Percentiles rank a stretch among this genome's conserved stretches.
phyloP scores from a whole-genome alignment of 2,329 filamentous ascomycete genomes.

The Cordyceps cateniannulata region DNA sequence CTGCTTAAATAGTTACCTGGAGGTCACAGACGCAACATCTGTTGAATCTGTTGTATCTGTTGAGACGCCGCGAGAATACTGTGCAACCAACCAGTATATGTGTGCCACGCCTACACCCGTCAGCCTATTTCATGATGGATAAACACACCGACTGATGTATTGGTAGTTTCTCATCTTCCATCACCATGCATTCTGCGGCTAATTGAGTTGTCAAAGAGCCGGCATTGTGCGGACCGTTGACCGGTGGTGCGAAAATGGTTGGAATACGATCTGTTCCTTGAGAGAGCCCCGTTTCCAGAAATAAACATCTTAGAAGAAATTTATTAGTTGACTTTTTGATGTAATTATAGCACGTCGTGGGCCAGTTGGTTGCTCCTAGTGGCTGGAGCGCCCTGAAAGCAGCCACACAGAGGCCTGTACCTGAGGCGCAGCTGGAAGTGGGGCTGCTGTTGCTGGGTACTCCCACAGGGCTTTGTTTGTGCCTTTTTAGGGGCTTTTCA shows the following conservation, averaged over 20 bases:
- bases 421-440: conserved; percentile 5
- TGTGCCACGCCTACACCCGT: too few relatives aligned
- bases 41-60: too few relatives aligned
- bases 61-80: too few relatives aligned
- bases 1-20: too few relatives aligned
- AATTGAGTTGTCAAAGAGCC: background rate
- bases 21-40: too few relatives aligned
- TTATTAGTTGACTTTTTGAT: background rate
- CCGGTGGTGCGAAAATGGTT: background rate
- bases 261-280: background rate
- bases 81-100: too few relatives aligned
- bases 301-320: background rate
- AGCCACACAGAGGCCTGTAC: background rate
- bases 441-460: background rate
- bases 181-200: too few relatives aligned
- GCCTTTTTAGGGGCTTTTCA: background rate
- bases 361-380: background rate
- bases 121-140: too few relatives aligned
- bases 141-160: too few relatives aligned
- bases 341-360: background rate
- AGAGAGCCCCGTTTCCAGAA: conserved; percentile 8
- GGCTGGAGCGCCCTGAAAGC: background rate
- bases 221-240: background rate
- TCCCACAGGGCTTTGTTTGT: background rate
- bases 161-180: too few relatives aligned